Evolutionary conservation across 176 grass and related monocot species (phyloP), one percentile per base, ranked within the genome.

Genomic region (Pharus latifolius): DNA sequence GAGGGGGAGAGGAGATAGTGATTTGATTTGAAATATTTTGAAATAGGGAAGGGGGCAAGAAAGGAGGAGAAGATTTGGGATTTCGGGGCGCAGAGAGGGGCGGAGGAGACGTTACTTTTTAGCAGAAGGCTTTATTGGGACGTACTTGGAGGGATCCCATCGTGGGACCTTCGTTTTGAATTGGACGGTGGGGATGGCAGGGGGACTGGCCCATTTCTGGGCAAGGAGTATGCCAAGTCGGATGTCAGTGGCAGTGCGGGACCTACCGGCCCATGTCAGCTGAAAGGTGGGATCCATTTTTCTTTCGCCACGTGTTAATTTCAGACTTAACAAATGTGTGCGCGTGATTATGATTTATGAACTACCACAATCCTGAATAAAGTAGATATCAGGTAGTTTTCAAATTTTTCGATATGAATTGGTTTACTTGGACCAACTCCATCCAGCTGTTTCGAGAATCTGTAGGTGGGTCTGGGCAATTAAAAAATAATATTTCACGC

Each of bases 1-100:
- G 68, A 24, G 55, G 34, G 26, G 16, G 46, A 29, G 51, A 29
- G 56, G 51, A 40, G 60, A 58, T 41, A 27, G 60, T 31, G 58
- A 28, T 80, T 85, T 31, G 58, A 28, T 80, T 85, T n/a, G 77
- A 85, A 85, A 64, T 76, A 70, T 56, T 85, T 85, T 85, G 83
- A 85, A 80, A 76, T 57, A 56, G 53, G 37, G 38, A 8, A 67
- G 32, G 65, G 52, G 68, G 53, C 53, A 49, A 67, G n/a, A 52
- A 43, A 52, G 24, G 31, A 3, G 59, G 75, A 60, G 66, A 16
- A 26, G 59, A 41, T 50, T 40, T 45, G 60, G 26, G 62, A n/a
- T 56, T 80, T 47, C 46, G 34, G 49, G 30, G 43, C 1, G 30
- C 62, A 23, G 29, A 85, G 45, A 75, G 63, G 17, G 0, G 40